Percentiles rank a stretch among this genome's conserved stretches.
Conservation (phyloP, 2,329 filamentous ascomycete genomes). For the Cylindrodendrum hubeiense region DNA sequence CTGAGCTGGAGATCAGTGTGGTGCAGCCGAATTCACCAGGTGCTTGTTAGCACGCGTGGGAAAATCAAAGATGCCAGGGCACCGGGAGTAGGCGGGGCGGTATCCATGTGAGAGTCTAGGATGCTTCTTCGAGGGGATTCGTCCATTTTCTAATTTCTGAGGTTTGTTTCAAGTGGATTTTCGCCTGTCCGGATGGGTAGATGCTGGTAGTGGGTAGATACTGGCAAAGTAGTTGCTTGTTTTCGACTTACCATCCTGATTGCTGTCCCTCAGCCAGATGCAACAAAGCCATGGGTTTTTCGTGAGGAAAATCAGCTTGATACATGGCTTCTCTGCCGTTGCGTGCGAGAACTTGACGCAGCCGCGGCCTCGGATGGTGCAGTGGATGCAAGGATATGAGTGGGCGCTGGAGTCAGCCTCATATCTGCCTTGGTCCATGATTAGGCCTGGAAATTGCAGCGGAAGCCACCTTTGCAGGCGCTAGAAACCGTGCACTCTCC, state of each 20-base stretch:
- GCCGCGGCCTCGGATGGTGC: background rate
- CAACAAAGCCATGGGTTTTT: no score
- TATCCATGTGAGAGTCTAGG: no score
- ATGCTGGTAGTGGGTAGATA: background rate
- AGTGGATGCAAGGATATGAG: background rate
- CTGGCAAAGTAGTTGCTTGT: background rate
- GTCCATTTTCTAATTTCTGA: background rate
- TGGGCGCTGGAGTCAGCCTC: background rate
- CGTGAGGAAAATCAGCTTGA: no score
- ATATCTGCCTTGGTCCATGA: background rate
- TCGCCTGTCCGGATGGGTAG: background rate
- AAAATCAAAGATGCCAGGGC: background rate
- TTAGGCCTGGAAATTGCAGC: background rate
- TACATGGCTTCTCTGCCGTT: background rate
- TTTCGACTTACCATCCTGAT: background rate
- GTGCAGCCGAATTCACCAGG: background rate
- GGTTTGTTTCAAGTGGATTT: background rate
- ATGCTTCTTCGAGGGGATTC: background rate
- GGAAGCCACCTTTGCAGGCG: background rate
- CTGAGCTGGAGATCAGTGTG: background rate
- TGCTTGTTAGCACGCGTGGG: background rate
- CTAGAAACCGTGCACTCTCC: background rate
- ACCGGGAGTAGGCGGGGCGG: background rate
- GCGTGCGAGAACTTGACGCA: background rate
- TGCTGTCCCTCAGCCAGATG: background rate